These are phyloP conservation scores for Gastrodia elata DNA, from an alignment of 106 monocot genomes.

Conservation along the genomic window DNA sequence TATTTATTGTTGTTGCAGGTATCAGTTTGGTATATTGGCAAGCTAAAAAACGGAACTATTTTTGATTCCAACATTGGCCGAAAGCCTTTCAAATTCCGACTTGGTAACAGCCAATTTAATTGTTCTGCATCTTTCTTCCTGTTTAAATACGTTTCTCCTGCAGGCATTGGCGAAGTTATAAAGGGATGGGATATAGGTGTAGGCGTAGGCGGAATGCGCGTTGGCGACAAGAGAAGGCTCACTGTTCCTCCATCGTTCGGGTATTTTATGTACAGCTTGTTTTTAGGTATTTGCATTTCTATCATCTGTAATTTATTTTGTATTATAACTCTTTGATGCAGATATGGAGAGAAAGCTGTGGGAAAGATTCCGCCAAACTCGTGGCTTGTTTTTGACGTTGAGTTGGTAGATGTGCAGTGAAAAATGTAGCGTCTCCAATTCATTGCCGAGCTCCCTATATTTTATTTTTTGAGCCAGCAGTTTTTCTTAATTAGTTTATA, in stretches of 20 bases:
- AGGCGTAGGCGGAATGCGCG: slow-evolving; percentile 70
- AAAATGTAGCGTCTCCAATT: too few species aligned
- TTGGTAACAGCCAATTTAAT: slow-evolving; percentile 38
- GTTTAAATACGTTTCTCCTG: neutral
- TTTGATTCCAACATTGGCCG: slow-evolving; percentile 72
- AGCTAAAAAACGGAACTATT: slow-evolving; percentile 72
- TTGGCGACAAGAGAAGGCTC: slow-evolving; percentile 90
- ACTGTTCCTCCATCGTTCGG: slow-evolving; percentile 79
- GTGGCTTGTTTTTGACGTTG: slow-evolving; percentile 77
- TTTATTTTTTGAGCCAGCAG: too few species aligned
- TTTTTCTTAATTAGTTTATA: too few species aligned
- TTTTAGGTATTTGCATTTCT: neutral
- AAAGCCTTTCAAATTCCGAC: slow-evolving; percentile 71
- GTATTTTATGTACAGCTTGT: slow-evolving; percentile 18
- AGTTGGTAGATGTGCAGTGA: slow-evolving; percentile 50
- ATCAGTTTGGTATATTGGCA: slow-evolving; percentile 73
- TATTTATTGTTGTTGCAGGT: slow-evolving; percentile 29
- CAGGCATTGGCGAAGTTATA: slow-evolving; percentile 85
- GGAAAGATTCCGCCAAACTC: slow-evolving; percentile 75
- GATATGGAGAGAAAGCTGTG: slow-evolving; percentile 39
- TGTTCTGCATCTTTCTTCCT: neutral
- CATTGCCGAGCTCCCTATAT: too few species aligned
- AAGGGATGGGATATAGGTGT: slow-evolving; percentile 96
- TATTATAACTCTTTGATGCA: slow-evolving; percentile 11
- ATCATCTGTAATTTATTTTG: neutral